Evolutionary conservation across 306 rosid genomes (phyloP).

Genomic region (Dryas drummondii): DNA sequence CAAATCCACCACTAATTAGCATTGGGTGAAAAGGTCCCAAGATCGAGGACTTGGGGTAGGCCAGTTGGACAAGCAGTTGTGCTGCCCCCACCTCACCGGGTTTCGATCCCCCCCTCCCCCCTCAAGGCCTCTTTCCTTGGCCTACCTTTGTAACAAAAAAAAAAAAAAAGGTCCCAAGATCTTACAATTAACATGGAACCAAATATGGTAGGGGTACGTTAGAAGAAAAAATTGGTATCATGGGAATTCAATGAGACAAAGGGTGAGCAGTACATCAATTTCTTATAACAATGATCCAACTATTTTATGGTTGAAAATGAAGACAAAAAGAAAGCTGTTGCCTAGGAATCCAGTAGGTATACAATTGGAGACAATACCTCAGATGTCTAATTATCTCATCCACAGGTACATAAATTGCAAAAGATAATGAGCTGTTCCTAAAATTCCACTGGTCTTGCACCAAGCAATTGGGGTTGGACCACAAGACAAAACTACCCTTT

Average conservation of each 20-base stretch:
- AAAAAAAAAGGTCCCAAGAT: too few species aligned
- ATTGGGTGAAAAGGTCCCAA: too few species aligned
- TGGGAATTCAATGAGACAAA: conserved; percentile 9
- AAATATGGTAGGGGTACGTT: background rate
- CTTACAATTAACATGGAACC: background rate
- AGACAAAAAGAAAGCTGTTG: conserved; percentile 11
- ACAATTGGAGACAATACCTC: background rate
- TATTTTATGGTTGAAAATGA: conserved; percentile 6
- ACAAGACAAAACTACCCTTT: conserved; percentile 10
- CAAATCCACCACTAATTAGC: too few species aligned
- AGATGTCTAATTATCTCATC: background rate
- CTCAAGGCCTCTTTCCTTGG: too few species aligned
- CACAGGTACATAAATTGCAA: conserved; percentile 6
- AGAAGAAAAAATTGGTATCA: background rate
- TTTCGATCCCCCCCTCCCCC: too few species aligned
- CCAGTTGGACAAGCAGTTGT: too few species aligned
- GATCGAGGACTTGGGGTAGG: too few species aligned
- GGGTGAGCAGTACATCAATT: conserved; percentile 4
- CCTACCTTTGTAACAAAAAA: too few species aligned
- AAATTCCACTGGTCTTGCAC: conserved; percentile 31
- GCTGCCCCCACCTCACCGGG: too few species aligned
- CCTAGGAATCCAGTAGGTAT: conserved; percentile 18
- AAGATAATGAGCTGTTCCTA: conserved; percentile 14
- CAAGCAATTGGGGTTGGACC: conserved; percentile 37
- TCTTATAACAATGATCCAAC: background rate